Evolutionary conservation across 805 yeast species (phyloP).

Genomic region (Pichia cephalocereana): DNA sequence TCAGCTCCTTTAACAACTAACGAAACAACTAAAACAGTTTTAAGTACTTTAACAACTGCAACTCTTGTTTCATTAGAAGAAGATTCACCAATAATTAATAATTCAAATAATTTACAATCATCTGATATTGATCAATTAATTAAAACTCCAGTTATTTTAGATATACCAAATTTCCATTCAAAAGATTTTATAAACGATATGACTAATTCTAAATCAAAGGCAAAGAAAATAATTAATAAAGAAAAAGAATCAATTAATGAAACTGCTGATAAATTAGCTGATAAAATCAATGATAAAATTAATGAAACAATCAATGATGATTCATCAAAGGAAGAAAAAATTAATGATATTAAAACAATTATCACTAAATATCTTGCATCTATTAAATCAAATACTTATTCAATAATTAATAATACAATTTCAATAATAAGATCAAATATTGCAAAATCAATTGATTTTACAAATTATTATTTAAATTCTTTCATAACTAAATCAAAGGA

Average conservation of each 20-base stretch:
- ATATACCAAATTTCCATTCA: slow-evolving; percentile 2
- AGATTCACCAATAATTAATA: not conserved
- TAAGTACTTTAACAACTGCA: not conserved
- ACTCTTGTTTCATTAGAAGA: not conserved
- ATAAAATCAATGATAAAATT: no score
- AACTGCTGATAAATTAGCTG: no score
- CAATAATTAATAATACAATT: not conserved
- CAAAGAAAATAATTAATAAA: no score
- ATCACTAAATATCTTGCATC: not conserved
- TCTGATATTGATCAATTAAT: not conserved
- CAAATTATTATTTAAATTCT: not conserved
- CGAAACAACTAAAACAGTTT: slow-evolving; percentile 3
- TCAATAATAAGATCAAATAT: not conserved
- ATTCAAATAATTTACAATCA: no score
- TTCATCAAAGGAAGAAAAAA: not conserved
- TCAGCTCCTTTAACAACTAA: slow-evolving; percentile 1
- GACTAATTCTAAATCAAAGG: no score
- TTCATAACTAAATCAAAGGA: not conserved
- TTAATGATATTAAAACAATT: not conserved
- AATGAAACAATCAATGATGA: not conserved
- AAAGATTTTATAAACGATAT: not conserved
- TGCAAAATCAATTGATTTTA: not conserved
- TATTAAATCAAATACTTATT: not conserved
- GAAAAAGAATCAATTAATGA: no score
- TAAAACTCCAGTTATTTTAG: slow-evolving; percentile 1